Evolutionary conservation across 768 basidiomycete species (phyloP).

Genomic region (Suillus variegatus): DNA sequence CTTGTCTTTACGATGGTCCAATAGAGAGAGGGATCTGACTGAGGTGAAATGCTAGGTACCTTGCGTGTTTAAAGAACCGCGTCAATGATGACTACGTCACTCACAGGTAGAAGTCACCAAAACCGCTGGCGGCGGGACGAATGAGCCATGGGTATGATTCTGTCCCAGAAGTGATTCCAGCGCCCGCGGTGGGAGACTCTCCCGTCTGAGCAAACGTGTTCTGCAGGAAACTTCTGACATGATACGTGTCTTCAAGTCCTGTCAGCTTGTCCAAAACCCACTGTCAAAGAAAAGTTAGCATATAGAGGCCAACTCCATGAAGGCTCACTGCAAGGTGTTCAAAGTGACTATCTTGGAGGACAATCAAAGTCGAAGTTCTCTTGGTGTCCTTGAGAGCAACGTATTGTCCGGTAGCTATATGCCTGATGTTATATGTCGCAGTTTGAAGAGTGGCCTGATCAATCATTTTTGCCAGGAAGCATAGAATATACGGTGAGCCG

Average conservation of each 20-base stretch:
- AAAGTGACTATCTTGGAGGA: slow-evolving; percentile 1
- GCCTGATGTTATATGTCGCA: slow-evolving; percentile 2
- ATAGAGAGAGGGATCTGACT: not conserved
- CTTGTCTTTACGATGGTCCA: slow-evolving; percentile 2
- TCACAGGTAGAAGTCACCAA: slow-evolving; percentile 3
- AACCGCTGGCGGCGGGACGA: slow-evolving; percentile 4
- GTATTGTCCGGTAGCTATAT: slow-evolving; percentile 3
- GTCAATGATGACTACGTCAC: not conserved
- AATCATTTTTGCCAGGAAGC: not conserved
- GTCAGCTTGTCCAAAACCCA: slow-evolving; percentile 2
- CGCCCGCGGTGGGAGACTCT: not conserved
- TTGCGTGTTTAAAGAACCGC: not conserved
- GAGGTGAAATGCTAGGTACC: not conserved
- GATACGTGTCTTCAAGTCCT: not conserved
- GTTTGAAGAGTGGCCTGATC: not conserved
- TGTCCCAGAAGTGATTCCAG: not conserved
- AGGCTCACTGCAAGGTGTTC: slow-evolving; percentile 4
- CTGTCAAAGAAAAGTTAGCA: not conserved
- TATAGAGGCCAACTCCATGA: not conserved
- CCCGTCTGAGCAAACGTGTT: slow-evolving; percentile 1
- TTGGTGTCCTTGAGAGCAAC: slow-evolving; percentile 2
- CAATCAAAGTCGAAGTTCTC: not conserved
- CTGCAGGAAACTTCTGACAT: slow-evolving; percentile 2
- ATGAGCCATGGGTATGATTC: slow-evolving; percentile 6
- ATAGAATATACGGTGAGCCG: not conserved